Evolutionary conservation across 768 basidiomycete genomes (phyloP).

Genomic region (Boletus eberwhitei): DNA sequence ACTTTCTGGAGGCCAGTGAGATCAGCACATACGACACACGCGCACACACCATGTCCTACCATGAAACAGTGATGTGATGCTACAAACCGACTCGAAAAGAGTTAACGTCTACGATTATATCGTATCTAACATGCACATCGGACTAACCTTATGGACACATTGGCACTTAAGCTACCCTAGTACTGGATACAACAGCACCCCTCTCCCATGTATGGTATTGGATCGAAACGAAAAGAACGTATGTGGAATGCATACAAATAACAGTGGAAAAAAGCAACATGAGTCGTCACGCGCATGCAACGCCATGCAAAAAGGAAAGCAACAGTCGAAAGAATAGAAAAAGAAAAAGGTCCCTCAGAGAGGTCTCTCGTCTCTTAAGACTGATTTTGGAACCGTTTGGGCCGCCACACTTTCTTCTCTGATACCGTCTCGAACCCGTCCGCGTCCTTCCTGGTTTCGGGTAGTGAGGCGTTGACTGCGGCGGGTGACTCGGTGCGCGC

Average conservation of each 20-base stretch:
- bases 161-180: conserved; percentile 1
- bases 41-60: no score
- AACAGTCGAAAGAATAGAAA: neutral
- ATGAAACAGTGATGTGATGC: conserved; percentile 34
- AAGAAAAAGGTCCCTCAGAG: neutral
- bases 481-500: conserved; percentile 14
- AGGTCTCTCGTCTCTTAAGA: neutral
- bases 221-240: neutral
- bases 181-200: conserved; percentile 9
- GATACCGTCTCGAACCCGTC: conserved; percentile 72
- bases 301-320: neutral
- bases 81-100: conserved; percentile 45
- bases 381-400: conserved; percentile 16
- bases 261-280: neutral
- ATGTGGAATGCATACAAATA: neutral
- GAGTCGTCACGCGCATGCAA: neutral
- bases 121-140: neutral
- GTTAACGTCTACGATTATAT: neutral
- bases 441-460: conserved; percentile 50
- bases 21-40: neutral
- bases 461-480: conserved; percentile 24
- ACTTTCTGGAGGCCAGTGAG: neutral
- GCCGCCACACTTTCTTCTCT: conserved; percentile 24
- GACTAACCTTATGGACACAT: neutral
- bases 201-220: conserved; percentile 6